Evolutionary conservation across 345 rosid genomes (phyloP).

Genomic region (Durio zibethinus): DNA sequence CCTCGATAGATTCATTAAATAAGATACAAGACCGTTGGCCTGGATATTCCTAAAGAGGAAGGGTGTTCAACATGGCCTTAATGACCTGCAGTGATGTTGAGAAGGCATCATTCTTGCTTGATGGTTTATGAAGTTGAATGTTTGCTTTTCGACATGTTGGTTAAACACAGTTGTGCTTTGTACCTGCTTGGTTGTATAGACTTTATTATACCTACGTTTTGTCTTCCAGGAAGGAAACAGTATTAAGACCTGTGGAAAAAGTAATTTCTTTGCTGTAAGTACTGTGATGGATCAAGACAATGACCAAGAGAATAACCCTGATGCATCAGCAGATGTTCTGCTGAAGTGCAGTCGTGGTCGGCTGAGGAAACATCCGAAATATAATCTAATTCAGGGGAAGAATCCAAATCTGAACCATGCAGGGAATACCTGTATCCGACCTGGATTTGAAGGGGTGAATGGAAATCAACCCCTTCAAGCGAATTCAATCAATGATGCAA

Average conservation of each 20-base stretch:
- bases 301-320: conserved; percentile 34
- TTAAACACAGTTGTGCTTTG: not conserved
- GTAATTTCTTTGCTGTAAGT: not conserved
- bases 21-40: not conserved
- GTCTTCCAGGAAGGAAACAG: not conserved
- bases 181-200: not conserved
- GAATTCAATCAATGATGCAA: conserved; percentile 26
- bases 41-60: not conserved
- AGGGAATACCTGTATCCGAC: conserved; percentile 33
- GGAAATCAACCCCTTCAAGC: conserved; percentile 33
- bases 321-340: conserved; percentile 38
- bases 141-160: not conserved
- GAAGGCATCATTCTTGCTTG: not conserved
- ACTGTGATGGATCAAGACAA: conserved; percentile 1
- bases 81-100: not conserved
- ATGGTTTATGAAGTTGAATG: not conserved
- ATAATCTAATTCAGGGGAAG: conserved; percentile 13
- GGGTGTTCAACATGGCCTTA: not conserved
- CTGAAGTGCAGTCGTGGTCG: conserved; percentile 85
- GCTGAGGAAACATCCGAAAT: conserved; percentile 59
- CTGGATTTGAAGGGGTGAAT: conserved; percentile 33
- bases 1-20: not conserved
- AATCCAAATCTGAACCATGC: conserved; percentile 23
- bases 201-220: not conserved
- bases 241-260: not conserved